These are phyloP conservation scores for Solanum dulcamara DNA, from an alignment of 257 asterid species.

Conservation along the genomic window DNA sequence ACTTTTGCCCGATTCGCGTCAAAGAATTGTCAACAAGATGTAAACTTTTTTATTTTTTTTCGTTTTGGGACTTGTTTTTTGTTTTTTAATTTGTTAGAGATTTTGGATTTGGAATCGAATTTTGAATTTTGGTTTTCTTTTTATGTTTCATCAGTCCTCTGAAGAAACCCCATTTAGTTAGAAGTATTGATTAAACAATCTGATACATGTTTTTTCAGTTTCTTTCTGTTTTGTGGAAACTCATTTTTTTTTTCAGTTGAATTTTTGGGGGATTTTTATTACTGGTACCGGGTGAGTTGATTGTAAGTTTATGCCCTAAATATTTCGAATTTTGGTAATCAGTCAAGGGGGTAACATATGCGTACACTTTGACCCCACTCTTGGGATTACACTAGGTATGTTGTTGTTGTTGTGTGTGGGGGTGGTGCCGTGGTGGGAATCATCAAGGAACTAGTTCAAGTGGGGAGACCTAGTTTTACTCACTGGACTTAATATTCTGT, in stretches of 20 bases:
- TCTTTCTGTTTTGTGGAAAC: background rate
- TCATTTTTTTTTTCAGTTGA: background rate
- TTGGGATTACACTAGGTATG: background rate
- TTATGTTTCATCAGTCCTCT: background rate
- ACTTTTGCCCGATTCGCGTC: conserved; percentile 53
- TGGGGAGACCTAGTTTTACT: background rate
- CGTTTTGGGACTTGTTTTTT: background rate
- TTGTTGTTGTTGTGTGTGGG: background rate
- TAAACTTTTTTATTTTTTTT: background rate
- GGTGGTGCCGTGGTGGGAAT: background rate
- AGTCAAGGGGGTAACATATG: background rate
- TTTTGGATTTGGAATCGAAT: background rate
- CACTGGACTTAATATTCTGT: background rate
- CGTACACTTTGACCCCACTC: background rate
- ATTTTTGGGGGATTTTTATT: background rate
- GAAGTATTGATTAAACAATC: background rate
- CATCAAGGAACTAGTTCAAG: background rate
- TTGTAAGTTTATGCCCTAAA: background rate
- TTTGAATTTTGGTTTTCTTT: background rate
- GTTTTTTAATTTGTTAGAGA: background rate
- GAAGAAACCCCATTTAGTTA: background rate
- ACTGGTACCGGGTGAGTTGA: background rate
- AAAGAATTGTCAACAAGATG: conserved; percentile 68
- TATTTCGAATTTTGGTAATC: background rate
- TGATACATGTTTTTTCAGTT: background rate